phyloP scores from a whole-genome alignment of 495 filamentous ascomycete genomes.

The Durotheca rogersii region DNA sequence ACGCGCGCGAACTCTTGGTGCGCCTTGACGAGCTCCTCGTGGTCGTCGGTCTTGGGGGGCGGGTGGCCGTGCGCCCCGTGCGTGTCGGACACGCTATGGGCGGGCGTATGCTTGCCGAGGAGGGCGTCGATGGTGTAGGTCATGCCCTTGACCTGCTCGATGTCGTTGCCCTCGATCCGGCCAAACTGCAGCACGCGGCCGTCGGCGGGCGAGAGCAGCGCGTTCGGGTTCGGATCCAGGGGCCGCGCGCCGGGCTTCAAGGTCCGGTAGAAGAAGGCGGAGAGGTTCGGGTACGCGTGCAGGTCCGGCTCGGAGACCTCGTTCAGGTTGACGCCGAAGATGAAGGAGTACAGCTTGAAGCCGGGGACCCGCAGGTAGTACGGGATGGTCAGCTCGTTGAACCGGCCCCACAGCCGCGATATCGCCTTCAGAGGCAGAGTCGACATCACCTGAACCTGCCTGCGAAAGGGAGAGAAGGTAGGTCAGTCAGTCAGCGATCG shows the following conservation, averaged over 20 bases:
- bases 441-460: constrained; percentile 95
- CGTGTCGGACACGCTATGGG: constrained; percentile 41
- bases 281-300: constrained; percentile 85
- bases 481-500: constrained; percentile 14
- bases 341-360: constrained; percentile 89
- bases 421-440: constrained; percentile 92
- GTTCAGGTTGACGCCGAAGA: constrained; percentile 90
- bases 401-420: constrained; percentile 88
- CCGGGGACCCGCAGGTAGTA: constrained; percentile 88
- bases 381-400: constrained; percentile 91
- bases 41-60: constrained; percentile 32
- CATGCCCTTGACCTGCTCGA: constrained; percentile 99
- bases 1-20: constrained; percentile 93
- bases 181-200: constrained; percentile 90
- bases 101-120: constrained; percentile 63
- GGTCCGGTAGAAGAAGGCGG: constrained; percentile 94
- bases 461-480: no score
- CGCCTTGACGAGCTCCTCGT: constrained; percentile 66
- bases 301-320: constrained; percentile 88
- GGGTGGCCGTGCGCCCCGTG: constrained; percentile 13
- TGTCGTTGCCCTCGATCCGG: constrained; percentile 83
- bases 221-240: constrained; percentile 73
- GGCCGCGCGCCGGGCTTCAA: constrained; percentile 90
- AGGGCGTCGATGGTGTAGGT: constrained; percentile 95
- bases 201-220: constrained; percentile 84